Conservation (phyloP, 306 rosid genomes). For the Geum urbanum region DNA sequence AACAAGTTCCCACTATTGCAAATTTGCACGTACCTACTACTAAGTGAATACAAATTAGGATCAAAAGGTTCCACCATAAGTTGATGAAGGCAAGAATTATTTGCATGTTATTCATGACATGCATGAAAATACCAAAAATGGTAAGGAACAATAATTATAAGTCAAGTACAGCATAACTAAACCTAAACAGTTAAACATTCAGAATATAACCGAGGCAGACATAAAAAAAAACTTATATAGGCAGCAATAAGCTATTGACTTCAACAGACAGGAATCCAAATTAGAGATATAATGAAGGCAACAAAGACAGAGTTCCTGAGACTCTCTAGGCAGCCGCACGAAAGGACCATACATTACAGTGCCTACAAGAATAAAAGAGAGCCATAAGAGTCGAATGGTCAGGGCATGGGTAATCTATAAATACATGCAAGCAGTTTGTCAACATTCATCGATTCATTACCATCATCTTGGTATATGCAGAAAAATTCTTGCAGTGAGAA, state of each 20-base stretch:
- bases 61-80: background rate
- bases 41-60: background rate
- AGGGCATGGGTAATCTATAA: conserved; percentile 6
- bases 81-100: background rate
- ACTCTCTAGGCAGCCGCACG: conserved; percentile 63
- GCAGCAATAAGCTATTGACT: conserved; percentile 72
- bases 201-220: conserved; percentile 17
- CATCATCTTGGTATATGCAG: conserved; percentile 41
- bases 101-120: too few relatives aligned
- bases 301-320: conserved; percentile 73
- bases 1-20: background rate
- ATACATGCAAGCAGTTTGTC: background rate
- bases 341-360: conserved; percentile 60
- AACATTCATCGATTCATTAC: conserved; percentile 28
- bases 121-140: background rate
- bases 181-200: background rate
- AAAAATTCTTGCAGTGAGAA: conserved; percentile 52
- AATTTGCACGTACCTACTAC: background rate
- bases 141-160: background rate
- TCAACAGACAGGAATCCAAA: conserved; percentile 52
- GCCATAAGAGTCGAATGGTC: conserved; percentile 22
- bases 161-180: background rate
- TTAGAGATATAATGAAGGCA: conserved; percentile 61
- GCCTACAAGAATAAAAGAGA: conserved; percentile 47
- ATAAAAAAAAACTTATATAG: conserved; percentile 49